These are phyloP conservation scores for Lepiota subincarnata DNA, from an alignment of 768 basidiomycete genomes.

Conservation along the genomic window DNA sequence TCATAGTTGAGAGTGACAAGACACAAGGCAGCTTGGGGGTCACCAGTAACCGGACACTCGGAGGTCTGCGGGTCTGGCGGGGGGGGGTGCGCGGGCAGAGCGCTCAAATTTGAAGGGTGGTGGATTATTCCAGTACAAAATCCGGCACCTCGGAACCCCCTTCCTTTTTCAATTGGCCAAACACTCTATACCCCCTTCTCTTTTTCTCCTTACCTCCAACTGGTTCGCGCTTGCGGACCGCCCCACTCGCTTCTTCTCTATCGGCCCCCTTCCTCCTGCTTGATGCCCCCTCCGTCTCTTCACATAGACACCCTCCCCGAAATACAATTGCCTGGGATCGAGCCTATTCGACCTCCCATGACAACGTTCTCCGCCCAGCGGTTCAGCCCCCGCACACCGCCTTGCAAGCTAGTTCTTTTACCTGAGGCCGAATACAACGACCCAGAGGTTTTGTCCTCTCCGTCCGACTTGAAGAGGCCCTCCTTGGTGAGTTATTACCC, in stretches of 20 bases:
- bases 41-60: too few species aligned
- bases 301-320: neutral
- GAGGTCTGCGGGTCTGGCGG: too few species aligned
- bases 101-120: neutral
- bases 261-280: neutral
- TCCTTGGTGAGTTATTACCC: too few species aligned
- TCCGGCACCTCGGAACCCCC: neutral
- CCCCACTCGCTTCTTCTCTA: neutral
- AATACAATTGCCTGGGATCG: neutral
- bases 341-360: neutral
- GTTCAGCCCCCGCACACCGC: neutral
- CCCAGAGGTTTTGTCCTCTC: too few species aligned
- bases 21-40: too few species aligned
- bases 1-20: too few species aligned
- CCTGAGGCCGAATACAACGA: too few species aligned
- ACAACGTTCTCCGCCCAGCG: conserved; percentile 3
- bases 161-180: neutral
- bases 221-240: too few species aligned
- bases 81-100: neutral
- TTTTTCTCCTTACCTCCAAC: neutral
- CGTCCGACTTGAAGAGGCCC: too few species aligned
- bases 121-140: neutral
- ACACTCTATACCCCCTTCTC: neutral
- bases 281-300: neutral
- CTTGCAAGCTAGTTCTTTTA: too few species aligned